Evolutionary conservation across 768 basidiomycete genomes (phyloP).

Genomic region (Lentinus tigrinus): DNA sequence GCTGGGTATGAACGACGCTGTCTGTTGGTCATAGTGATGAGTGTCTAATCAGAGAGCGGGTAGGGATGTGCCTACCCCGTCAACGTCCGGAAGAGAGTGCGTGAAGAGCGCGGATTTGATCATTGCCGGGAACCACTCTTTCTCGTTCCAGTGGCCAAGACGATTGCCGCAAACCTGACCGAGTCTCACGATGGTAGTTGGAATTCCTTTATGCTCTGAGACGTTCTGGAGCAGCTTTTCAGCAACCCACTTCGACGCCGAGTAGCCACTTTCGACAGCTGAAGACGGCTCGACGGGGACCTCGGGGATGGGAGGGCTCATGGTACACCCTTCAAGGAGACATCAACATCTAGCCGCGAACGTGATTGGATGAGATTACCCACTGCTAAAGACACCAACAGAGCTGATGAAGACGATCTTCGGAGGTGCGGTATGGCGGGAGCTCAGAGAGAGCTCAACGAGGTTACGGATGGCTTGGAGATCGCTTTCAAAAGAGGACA

Average conservation of each 20-base stretch:
- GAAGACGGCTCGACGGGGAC: not conserved
- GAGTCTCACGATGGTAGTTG: conserved; percentile 28
- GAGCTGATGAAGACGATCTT: conserved; percentile 26
- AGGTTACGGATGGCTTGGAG: conserved; percentile 23
- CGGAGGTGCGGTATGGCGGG: conserved; percentile 11
- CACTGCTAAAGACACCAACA: conserved; percentile 21
- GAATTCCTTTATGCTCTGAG: conserved; percentile 16
- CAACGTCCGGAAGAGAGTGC: not conserved
- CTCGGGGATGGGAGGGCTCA: conserved; percentile 5
- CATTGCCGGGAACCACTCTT: conserved; percentile 38
- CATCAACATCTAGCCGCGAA: not conserved
- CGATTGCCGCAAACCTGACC: conserved; percentile 36
- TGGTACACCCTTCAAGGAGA: not conserved
- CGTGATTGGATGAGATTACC: not conserved
- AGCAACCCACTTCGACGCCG: conserved; percentile 33
- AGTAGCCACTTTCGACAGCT: conserved; percentile 30
- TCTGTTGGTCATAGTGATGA: not conserved
- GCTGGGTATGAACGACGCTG: conserved; percentile 28
- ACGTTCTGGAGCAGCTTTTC: conserved; percentile 24
- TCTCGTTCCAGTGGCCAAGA: conserved; percentile 34
- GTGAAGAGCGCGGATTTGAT: conserved; percentile 19
- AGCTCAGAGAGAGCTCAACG: conserved; percentile 24
- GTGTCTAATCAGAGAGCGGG: not conserved
- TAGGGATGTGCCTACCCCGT: not conserved
- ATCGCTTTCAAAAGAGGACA: conserved; percentile 25